A percentile compares a stretch with the other conserved stretches of the same genome.
phyloP scores from a whole-genome alignment of 1,284 basidiomycete species.

The Porodaedalea pini region DNA sequence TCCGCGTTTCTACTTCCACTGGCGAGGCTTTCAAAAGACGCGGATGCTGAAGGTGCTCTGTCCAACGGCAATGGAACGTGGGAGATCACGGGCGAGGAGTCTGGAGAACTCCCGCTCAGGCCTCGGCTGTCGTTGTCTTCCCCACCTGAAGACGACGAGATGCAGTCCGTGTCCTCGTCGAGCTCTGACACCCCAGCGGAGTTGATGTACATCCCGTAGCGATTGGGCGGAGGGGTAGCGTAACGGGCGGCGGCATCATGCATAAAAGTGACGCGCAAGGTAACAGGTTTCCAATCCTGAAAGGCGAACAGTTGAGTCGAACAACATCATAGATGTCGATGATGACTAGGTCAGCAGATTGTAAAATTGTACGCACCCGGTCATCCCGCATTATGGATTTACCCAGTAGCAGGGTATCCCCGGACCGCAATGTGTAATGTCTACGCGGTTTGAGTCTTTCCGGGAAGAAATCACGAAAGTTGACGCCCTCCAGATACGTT shows the following conservation, averaged over 20 bases:
- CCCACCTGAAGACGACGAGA: neutral
- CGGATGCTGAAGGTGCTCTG: neutral
- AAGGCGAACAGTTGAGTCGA: neutral
- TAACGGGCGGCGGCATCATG: neutral
- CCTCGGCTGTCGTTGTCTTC: conserved; percentile 1
- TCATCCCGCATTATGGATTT: conserved; percentile 12
- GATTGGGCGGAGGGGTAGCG: conserved; percentile 3
- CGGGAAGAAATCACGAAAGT: neutral
- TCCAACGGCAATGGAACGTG: neutral
- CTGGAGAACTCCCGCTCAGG: neutral
- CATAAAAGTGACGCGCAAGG: conserved; percentile 1
- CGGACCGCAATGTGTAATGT: conserved; percentile 5
- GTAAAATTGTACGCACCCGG: conserved; percentile 5
- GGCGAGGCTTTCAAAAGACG: neutral
- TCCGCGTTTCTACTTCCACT: neutral
- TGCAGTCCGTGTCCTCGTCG: conserved; percentile 1
- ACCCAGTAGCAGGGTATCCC: conserved; percentile 14
- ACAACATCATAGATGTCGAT: neutral
- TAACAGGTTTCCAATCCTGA: conserved; percentile 18
- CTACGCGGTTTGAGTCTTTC: conserved; percentile 9
- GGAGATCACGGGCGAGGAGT: conserved; percentile 1
- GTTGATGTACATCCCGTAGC: conserved; percentile 11
- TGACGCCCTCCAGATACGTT: conserved; percentile 7
- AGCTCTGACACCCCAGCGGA: neutral
- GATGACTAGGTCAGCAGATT: neutral